Conservation (phyloP, 352 stramenopile genomes). For the Stephanocyclus meneghinianus region DNA sequence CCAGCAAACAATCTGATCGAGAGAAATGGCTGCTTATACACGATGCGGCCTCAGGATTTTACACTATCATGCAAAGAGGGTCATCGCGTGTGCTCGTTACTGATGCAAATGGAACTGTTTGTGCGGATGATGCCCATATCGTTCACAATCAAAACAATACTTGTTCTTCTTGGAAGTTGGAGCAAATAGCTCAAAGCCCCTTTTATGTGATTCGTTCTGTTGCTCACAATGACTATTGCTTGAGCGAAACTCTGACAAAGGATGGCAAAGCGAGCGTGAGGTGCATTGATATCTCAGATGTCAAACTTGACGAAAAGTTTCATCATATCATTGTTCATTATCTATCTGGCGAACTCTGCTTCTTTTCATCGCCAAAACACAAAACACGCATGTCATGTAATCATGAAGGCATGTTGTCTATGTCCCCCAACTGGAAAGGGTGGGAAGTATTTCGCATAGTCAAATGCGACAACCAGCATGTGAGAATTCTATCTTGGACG, state of each 20-base stretch:
- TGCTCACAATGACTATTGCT: background rate
- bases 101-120: background rate
- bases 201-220: background rate
- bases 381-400: conserved; percentile 41
- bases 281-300: no score
- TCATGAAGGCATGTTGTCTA: conserved; percentile 30
- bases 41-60: background rate
- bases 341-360: conserved; percentile 34
- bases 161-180: background rate
- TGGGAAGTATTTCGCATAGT: conserved; percentile 56
- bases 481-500: conserved; percentile 46
- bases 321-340: conserved; percentile 22
- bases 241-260: background rate
- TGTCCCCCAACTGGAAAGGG: conserved; percentile 32
- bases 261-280: no score
- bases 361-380: conserved; percentile 15
- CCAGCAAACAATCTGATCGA: background rate
- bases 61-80: background rate
- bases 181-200: background rate
- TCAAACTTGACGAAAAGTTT: no score
- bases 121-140: background rate
- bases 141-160: background rate
- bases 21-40: conserved; percentile 9
- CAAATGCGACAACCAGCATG: conserved; percentile 14
- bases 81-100: background rate